Conservation (phyloP, 1,139 yeast species). For the Casaregolazyma lundiana region DNA sequence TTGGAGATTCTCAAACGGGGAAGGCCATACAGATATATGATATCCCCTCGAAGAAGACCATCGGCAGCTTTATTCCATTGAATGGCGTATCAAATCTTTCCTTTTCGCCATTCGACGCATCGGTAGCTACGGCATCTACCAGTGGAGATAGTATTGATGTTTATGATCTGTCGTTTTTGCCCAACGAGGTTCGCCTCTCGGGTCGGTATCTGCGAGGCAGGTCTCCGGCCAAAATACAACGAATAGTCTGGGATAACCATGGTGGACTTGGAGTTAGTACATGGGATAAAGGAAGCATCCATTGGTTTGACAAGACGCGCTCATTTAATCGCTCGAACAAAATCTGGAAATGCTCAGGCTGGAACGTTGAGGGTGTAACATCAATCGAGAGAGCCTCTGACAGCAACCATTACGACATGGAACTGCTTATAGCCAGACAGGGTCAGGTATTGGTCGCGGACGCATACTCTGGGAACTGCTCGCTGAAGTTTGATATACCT, state of each 20-base stretch:
- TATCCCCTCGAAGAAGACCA: conserved; percentile 39
- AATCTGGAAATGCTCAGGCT: conserved; percentile 29
- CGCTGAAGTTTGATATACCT: conserved; percentile 46
- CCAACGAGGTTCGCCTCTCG: conserved; percentile 47
- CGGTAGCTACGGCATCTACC: conserved; percentile 50
- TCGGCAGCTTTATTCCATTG: conserved; percentile 55
- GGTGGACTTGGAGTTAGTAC: conserved; percentile 55
- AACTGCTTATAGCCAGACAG: conserved; percentile 24
- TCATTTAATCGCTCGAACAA: conserved; percentile 26
- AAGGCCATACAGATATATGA: conserved; percentile 40
- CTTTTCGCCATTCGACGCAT: conserved; percentile 58
- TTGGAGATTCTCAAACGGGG: conserved; percentile 14
- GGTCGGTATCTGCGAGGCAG: conserved; percentile 64
- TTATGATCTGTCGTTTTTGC: conserved; percentile 59
- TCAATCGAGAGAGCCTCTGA: conserved; percentile 13
- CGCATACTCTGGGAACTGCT: conserved; percentile 42
- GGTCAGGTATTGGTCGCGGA: conserved; percentile 42
- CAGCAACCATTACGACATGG: not conserved
- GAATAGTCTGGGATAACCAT: conserved; percentile 49
- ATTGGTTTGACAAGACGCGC: conserved; percentile 45
- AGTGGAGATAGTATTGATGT: conserved; percentile 62
- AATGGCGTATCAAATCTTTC: conserved; percentile 61
- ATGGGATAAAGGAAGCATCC: conserved; percentile 55
- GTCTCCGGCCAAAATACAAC: conserved; percentile 52
- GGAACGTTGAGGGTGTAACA: conserved; percentile 24